Percentiles rank a stretch among this genome's conserved stretches.
These are phyloP conservation scores for Lepidium didymum DNA, from an alignment of 345 rosid genomes.

Conservation along the genomic window DNA sequence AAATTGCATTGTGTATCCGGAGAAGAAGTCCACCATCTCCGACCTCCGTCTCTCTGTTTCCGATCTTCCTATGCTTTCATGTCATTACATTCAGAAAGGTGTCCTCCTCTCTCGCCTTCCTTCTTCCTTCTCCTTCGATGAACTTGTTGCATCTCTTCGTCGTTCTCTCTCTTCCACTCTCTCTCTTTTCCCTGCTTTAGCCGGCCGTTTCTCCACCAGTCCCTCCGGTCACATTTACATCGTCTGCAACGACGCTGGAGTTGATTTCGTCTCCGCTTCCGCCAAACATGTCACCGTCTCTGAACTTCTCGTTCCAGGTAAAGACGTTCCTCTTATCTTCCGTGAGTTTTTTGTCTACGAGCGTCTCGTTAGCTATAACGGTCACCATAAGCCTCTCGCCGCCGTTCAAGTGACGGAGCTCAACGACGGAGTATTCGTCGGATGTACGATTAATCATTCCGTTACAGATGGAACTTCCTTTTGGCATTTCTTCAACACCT, in stretches of 20 bases:
- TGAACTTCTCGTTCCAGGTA: slow-evolving; percentile 34
- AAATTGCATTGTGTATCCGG: slow-evolving; percentile 52
- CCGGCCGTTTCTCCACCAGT: slow-evolving; percentile 71
- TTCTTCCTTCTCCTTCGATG: slow-evolving; percentile 41
- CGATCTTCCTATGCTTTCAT: slow-evolving; percentile 94
- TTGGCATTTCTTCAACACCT: slow-evolving; percentile 91
- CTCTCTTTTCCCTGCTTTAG: slow-evolving; percentile 72
- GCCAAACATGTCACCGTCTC: slow-evolving; percentile 38
- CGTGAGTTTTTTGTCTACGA: slow-evolving; percentile 72
- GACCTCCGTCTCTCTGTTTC: slow-evolving; percentile 88
- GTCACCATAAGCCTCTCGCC: slow-evolving; percentile 60
- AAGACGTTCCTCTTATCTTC: slow-evolving; percentile 53
- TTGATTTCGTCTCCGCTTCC: slow-evolving; percentile 54
- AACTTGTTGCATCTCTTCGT: slow-evolving; percentile 42
- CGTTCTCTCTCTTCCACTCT: slow-evolving; percentile 63
- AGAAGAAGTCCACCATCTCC: slow-evolving; percentile 36
- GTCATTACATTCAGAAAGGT: slow-evolving; percentile 97
- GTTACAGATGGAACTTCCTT: slow-evolving; percentile 89
- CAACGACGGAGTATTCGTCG: slow-evolving; percentile 65
- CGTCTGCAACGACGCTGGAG: slow-evolving; percentile 69
- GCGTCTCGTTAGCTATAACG: slow-evolving; percentile 64
- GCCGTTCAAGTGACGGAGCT: slow-evolving; percentile 90
- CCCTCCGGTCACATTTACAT: slow-evolving; percentile 55
- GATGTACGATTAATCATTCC: slow-evolving; percentile 76
- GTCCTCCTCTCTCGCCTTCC: slow-evolving; percentile 42